Evolutionary conservation across 768 basidiomycete species (phyloP), one percentile per base, ranked within the genome.

Genomic region (Candolleomyces efflorescens): DNA sequence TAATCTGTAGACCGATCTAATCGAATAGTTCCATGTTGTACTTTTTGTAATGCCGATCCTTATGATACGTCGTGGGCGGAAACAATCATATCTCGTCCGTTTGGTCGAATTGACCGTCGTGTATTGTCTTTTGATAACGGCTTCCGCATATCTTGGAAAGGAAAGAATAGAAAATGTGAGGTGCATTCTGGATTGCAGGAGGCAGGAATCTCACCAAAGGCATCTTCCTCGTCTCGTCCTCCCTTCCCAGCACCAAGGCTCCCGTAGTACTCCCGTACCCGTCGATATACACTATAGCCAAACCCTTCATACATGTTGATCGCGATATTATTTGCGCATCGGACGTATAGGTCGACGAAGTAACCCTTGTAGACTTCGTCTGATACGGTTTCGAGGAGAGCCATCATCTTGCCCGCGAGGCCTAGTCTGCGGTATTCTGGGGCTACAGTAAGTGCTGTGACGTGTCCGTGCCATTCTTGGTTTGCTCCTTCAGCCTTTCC

Each of bases 321-420:
- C 18, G 96, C 97, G 20, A 93, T 77, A 2, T 71, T 64, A 64
- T 96, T 97, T 59, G 86, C 86, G 65, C 91, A 94, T 53, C 97
- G 85, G 56, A 98, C 96, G 68, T 94, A 98, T 20, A 99, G 82
- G 72, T 98, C 97, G 49, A 98, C 94, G 66, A 96, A 98, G 80
- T 84, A 90, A 3, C 87, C 91, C 60, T 82, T 83, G 77, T 94
- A 90, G 23, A 79, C 80, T 59, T 85, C 80, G 69, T 94, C 88
- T 1, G 92, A 92, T 7, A 93, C 87, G 63, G 82, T 78, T 70
- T 98, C 96, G 46, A 99, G 87, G 49, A 90, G 78, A 60, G 77
- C 69, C 84, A 96, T 92, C 83, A 98, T 88, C 69, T 83, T 86
- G 63, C 86, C 83, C 0, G 93, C 96, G 46, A 98, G 85, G 1